These are phyloP conservation scores for Gracilaria domingensis DNA, from an alignment of 23 red algal genomes.

Conservation along the genomic window DNA sequence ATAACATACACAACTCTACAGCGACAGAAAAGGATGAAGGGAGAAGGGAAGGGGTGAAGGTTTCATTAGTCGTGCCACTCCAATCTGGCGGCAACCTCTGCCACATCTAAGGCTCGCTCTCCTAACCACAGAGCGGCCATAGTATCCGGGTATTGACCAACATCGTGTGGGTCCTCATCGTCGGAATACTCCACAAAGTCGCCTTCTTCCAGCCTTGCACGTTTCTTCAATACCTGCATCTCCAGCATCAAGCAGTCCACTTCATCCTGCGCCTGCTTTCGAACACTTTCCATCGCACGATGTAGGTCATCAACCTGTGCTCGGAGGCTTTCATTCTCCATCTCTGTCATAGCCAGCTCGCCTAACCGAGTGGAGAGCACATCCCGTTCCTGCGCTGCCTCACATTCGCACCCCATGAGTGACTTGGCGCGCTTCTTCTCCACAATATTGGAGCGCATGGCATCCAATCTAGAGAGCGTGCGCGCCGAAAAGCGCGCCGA, in stretches of 20 bases:
- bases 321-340: constrained; percentile 6
- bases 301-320: constrained; percentile 26
- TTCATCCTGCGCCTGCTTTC: constrained; percentile 14
- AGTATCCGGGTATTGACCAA: background rate
- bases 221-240: constrained; percentile 15
- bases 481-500: background rate
- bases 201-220: background rate
- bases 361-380: constrained; percentile 4
- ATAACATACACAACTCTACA: background rate
- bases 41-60: background rate
- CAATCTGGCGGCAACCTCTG: background rate
- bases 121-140: background rate
- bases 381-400: constrained; percentile 5
- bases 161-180: background rate
- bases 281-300: constrained; percentile 3
- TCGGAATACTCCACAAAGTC: background rate
- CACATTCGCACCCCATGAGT: constrained; percentile 5
- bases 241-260: constrained; percentile 14
- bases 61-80: background rate
- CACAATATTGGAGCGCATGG: background rate
- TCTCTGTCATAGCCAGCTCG: constrained; percentile 38
- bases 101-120: background rate
- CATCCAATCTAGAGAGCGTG: constrained; percentile 10
- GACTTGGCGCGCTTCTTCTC: background rate
- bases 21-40: background rate